Evolutionary conservation across 768 basidiomycete species (phyloP), one percentile per base, ranked within the genome.

Genomic region (Suillus tomentosus): DNA sequence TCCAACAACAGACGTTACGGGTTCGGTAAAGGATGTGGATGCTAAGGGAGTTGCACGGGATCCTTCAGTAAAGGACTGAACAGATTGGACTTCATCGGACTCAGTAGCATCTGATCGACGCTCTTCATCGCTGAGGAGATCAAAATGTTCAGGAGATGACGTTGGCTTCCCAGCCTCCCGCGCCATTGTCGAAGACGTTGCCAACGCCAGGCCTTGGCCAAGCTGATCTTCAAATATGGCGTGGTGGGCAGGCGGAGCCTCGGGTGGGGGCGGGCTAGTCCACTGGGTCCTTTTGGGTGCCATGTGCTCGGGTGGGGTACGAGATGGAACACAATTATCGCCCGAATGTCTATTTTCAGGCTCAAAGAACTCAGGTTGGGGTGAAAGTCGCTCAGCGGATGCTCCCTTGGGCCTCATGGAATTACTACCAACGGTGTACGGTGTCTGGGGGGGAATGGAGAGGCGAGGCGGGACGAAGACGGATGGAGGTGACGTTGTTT

Each of bases 201-300:
- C 92, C 13, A 92, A 76, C 51, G 85, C 85, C 22, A 94, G 76
- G 0, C 89, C 81, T 58, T 83, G 81, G 24, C 85, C 91, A 14
- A 94, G 80, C 59, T 87, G 81, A 64, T 81, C 84, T 71, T 91
- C 88, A 69, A 91, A 94, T 22, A 86, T 76, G 3, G 83, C 81
- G 55, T 85, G 90, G 67, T 85, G 90, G 27, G 82, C 83, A 11
- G 84, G 80, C 0, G 92, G 81, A 1, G 91, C 92, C 69, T 89
- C 90, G 1, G 87, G 85, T 4, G 92, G 90, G 31, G 92, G 92
- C 10, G 92, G 91, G 67, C 90, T 92, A 2, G 92, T 94, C 92
- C 92, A 94, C 74, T 90, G 89, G 39, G 84, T 80, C 37, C 92
- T 85, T 71, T 83, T 88, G 1, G 92, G 90, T 19, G 90, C 91